Conservation (phyloP, 2,329 filamentous ascomycete species). For the Fusarium stilboides region DNA sequence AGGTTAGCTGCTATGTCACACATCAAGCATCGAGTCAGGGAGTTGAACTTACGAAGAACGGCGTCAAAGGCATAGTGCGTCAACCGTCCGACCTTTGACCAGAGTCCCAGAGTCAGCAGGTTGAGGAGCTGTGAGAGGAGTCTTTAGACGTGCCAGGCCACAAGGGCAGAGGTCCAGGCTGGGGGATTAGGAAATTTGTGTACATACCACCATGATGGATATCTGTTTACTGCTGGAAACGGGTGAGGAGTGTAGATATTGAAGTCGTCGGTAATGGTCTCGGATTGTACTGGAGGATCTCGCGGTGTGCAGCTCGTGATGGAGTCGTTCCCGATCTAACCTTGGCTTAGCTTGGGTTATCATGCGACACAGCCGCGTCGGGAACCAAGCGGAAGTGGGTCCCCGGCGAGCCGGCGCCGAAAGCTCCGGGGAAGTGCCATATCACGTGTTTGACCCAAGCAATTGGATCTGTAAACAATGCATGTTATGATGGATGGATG, state of each 20-base stretch:
- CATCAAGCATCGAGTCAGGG: not conserved
- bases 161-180: slow-evolving; percentile 41
- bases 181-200: slow-evolving; percentile 10
- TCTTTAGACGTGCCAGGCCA: slow-evolving; percentile 54
- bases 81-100: slow-evolving; percentile 88
- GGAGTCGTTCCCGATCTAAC: slow-evolving; percentile 39
- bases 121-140: slow-evolving; percentile 69
- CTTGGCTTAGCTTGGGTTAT: slow-evolving; percentile 35
- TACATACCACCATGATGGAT: slow-evolving; percentile 55
- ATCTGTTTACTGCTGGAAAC: not conserved
- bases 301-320: slow-evolving; percentile 39
- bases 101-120: slow-evolving; percentile 78
- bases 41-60: slow-evolving; percentile 79
- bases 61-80: slow-evolving; percentile 98
- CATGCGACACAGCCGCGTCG: slow-evolving; percentile 47
- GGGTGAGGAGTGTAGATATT: slow-evolving; percentile 7
- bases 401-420: slow-evolving; percentile 42
- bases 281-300: slow-evolving; percentile 19
- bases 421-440: slow-evolving; percentile 41
- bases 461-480: slow-evolving; percentile 17
- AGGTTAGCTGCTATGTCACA: slow-evolving; percentile 12
- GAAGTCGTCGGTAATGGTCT: slow-evolving; percentile 6
- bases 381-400: slow-evolving; percentile 40
- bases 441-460: slow-evolving; percentile 40
- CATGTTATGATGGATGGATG: slow-evolving; percentile 21